phyloP scores from a whole-genome alignment of 1,284 basidiomycete species.

The Mycena citricolor region DNA sequence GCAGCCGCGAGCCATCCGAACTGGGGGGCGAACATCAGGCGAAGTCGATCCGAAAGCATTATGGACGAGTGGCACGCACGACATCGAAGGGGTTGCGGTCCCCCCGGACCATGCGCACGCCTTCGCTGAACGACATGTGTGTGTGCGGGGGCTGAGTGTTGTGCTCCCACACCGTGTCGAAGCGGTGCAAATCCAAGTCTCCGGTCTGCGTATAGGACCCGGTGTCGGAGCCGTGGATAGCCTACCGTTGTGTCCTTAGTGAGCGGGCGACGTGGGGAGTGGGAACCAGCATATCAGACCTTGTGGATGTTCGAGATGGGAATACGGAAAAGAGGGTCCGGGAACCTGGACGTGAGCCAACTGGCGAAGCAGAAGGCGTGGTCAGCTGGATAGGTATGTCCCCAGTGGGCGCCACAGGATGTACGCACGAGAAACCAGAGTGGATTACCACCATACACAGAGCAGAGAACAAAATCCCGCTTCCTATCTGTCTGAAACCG shows the following conservation, averaged over 20 bases:
- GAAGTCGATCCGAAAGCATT: neutral
- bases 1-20: slow-evolving; percentile 40
- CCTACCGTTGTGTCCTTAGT: slow-evolving; percentile 25
- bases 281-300: slow-evolving; percentile 25
- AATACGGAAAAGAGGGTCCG: slow-evolving; percentile 42
- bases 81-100: slow-evolving; percentile 38
- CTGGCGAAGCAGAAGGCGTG: slow-evolving; percentile 21
- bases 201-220: slow-evolving; percentile 36
- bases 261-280: neutral
- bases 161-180: slow-evolving; percentile 38
- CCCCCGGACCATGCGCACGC: slow-evolving; percentile 37
- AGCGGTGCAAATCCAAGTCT: slow-evolving; percentile 37
- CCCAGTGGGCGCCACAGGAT: too few species aligned
- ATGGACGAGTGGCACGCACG: slow-evolving; percentile 26
- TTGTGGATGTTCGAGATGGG: slow-evolving; percentile 38
- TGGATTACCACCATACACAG: slow-evolving; percentile 37
- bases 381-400: neutral
- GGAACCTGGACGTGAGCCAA: slow-evolving; percentile 37
- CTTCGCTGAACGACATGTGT: slow-evolving; percentile 35
- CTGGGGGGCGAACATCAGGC: slow-evolving; percentile 22
- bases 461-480: slow-evolving; percentile 35
- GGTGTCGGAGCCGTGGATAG: slow-evolving; percentile 43
- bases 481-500: slow-evolving; percentile 38
- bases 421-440: slow-evolving; percentile 39
- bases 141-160: slow-evolving; percentile 39